Evolutionary conservation across 345 rosid species (phyloP), one percentile per base, ranked within the genome.

Genomic region (Acer campestre): DNA sequence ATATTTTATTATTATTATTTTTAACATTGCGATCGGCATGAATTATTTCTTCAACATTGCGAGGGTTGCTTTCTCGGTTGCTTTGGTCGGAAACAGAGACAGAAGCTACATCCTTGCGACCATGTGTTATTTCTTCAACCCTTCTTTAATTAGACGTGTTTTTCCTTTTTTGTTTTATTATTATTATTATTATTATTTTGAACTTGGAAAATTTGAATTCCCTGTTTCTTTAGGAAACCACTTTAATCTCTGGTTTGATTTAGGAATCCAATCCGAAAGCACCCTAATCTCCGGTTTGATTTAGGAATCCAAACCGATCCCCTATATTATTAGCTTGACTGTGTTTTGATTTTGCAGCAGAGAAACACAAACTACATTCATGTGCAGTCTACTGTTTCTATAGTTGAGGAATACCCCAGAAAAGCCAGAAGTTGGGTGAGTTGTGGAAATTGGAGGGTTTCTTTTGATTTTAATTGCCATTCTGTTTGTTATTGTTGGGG

Each of bases 361-460:
- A 80, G 81, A 71, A 80, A 72, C 70, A 40, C 68, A 6, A 71
- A 75, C 49, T 71, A 58, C 20, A 73, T 17, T 67, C 64, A 73
- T 40, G 82, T 69, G 64, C 80, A 80, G 72, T 82, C 76, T 73
- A 69, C 74, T 17, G 83, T 83, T 80, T 65, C 67, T 67, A 58
- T 80, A 73, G 84, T 56, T 42, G 75, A 78, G 69, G 84, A 79
- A 61, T 22, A 63, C 68, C 68, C 77, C 84, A 7, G 75, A 80
- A 72, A 71, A 75, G 40, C 74, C 84, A 18, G 83, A 79, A 40
- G 78, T 76, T 46, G 75, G 76, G 95, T 90, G 65, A 86, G 92
- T 73, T n/a, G 62, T n/a, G 10, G 9, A 31, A 40, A 16, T 11
- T 59, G 7, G 14, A 27, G 61, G 71, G 18, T 2, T 38, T 67